These are phyloP conservation scores for Berkeleyomyces rouxiae DNA, from an alignment of 2,329 filamentous ascomycete genomes.

Conservation along the genomic window DNA sequence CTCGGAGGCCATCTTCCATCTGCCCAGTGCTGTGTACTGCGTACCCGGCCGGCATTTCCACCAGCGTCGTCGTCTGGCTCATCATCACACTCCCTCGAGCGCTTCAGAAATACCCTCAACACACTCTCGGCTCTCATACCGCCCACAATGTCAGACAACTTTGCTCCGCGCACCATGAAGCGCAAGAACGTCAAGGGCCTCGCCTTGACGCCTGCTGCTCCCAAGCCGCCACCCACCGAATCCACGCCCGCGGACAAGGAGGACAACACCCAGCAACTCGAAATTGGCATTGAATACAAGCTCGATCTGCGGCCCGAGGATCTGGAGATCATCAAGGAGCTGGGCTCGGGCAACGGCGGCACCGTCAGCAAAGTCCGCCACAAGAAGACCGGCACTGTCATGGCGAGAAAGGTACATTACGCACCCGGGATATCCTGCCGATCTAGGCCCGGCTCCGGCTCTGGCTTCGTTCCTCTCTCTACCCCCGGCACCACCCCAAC, in stretches of 20 bases:
- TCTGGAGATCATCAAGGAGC: constrained; percentile 79
- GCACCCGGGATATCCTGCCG: background rate
- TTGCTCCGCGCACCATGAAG: constrained; percentile 73
- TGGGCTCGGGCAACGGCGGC: constrained; percentile 90
- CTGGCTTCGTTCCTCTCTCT: background rate
- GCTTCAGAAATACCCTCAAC: background rate
- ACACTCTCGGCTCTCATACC: background rate
- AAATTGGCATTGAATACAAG: constrained; percentile 96
- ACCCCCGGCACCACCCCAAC: background rate
- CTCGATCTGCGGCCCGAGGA: constrained; percentile 84
- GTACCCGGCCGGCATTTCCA: background rate
- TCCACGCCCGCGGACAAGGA: constrained; percentile 49
- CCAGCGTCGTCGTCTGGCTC: too few species aligned
- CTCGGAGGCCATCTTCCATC: background rate
- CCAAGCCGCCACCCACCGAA: constrained; percentile 55
- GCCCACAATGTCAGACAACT: constrained; percentile 40
- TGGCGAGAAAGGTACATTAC: constrained; percentile 80
- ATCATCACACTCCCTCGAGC: too few species aligned
- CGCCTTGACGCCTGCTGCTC: constrained; percentile 62
- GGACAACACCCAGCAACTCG: constrained; percentile 46
- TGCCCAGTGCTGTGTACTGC: background rate
- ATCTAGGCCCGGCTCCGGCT: background rate
- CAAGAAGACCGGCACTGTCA: constrained; percentile 81
- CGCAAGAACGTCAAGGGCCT: constrained; percentile 98
- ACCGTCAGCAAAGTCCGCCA: constrained; percentile 98